A percentile compares a stretch with the other conserved stretches of the same genome.
These are phyloP conservation scores for Alternaria ventricosa DNA, from an alignment of 2,329 filamentous ascomycete species.

Conservation along the genomic window DNA sequence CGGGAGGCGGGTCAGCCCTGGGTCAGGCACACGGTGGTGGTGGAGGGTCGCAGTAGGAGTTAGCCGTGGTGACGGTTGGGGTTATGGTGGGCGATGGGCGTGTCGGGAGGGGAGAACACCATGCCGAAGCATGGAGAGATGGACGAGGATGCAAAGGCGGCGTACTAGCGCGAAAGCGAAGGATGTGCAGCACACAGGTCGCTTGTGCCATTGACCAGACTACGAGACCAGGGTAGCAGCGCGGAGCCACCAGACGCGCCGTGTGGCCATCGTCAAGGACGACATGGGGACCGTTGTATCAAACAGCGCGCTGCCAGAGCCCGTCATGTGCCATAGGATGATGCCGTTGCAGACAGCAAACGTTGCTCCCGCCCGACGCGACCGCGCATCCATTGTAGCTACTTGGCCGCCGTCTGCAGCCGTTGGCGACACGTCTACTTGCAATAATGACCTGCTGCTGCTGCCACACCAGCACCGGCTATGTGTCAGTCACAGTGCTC, in stretches of 20 bases:
- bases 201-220: slow-evolving; percentile 36
- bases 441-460: neutral
- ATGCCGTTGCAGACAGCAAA: slow-evolving; percentile 31
- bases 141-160: slow-evolving; percentile 15
- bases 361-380: slow-evolving; percentile 23
- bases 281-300: slow-evolving; percentile 20
- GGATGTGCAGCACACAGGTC: slow-evolving; percentile 24
- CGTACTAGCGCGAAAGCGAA: slow-evolving; percentile 21
- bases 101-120: neutral
- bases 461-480: slow-evolving; percentile 1
- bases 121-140: neutral
- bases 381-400: neutral
- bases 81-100: neutral
- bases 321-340: slow-evolving; percentile 9
- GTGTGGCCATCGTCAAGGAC: slow-evolving; percentile 21
- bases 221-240: slow-evolving; percentile 24
- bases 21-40: slow-evolving; percentile 7
- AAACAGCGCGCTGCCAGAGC: slow-evolving; percentile 16
- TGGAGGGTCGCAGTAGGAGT: neutral
- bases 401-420: neutral
- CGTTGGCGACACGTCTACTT: slow-evolving; percentile 7
- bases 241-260: slow-evolving; percentile 24
- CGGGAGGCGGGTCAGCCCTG: slow-evolving; percentile 9
- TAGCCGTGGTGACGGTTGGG: neutral
- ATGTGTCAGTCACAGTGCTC: slow-evolving; percentile 7